Evolutionary conservation across 2,329 filamentous ascomycete genomes (phyloP).

Genomic region (Graphilbum ipis-grandicollis): DNA sequence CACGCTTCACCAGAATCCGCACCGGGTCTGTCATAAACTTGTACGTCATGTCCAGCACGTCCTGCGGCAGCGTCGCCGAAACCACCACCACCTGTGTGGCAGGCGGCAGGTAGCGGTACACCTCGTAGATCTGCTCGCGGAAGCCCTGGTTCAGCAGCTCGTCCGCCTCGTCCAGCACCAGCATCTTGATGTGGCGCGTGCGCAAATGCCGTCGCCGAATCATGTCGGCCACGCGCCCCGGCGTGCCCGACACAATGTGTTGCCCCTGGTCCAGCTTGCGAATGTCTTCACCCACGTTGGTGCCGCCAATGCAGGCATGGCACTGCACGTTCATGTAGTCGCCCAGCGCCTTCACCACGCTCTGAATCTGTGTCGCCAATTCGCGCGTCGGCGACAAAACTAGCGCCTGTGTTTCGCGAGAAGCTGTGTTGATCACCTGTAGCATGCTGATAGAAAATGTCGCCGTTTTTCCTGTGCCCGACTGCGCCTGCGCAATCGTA

Average conservation of each 20-base stretch:
- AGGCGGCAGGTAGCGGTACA: conserved; percentile 90
- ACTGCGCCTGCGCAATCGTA: conserved; percentile 95
- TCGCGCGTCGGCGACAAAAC: conserved; percentile 93
- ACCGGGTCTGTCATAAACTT: conserved; percentile 99
- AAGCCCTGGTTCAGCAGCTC: conserved; percentile 78
- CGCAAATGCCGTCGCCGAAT: conserved; percentile 39
- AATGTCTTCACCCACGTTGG: conserved; percentile 95
- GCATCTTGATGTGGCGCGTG: conserved; percentile 47
- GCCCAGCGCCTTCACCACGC: conserved; percentile 96
- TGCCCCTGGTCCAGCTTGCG: conserved; percentile 94
- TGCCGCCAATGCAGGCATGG: conserved; percentile 95
- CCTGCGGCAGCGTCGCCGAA: conserved; percentile 89
- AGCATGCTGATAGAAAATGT: conserved; percentile 95
- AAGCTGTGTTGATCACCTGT: conserved; percentile 84
- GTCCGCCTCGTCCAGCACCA: conserved; percentile 43
- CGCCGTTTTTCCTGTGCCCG: conserved; percentile 89
- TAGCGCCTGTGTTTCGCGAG: conserved; percentile 84
- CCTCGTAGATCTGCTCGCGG: conserved; percentile 96
- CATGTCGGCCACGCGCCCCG: conserved; percentile 70
- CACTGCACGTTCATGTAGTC: conserved; percentile 99
- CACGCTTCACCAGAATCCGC: conserved; percentile 93
- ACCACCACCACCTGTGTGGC: conserved; percentile 98
- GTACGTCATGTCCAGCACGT: conserved; percentile 96
- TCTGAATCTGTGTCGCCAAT: conserved; percentile 95
- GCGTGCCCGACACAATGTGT: conserved; percentile 93